A percentile compares a stretch with the other conserved stretches of the same genome.
These are phyloP conservation scores for Raddia distichophylla DNA, from an alignment of 176 grass and related monocot genomes.

Conservation along the genomic window DNA sequence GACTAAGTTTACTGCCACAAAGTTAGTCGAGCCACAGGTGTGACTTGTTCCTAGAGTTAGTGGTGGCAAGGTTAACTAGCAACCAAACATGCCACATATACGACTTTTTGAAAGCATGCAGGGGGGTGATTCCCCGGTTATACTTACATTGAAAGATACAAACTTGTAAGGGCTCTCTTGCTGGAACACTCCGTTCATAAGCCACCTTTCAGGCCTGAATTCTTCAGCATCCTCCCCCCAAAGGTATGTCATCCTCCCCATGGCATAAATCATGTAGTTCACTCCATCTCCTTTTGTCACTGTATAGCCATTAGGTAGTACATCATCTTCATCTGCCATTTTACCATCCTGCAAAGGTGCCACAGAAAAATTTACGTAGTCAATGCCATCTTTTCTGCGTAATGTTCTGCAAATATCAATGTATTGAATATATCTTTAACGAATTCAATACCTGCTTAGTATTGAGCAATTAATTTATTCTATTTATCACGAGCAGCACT, in stretches of 20 bases:
- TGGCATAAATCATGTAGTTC: conserved; percentile 60
- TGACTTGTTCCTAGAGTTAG: too few species aligned
- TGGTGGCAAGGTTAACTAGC: too few species aligned
- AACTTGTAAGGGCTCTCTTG: conserved; percentile 68
- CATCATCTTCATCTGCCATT: conserved; percentile 61
- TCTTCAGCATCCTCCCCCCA: conserved; percentile 67
- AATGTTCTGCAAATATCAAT: background rate
- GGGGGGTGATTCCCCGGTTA: background rate
- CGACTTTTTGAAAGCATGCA: background rate
- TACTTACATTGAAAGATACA: conserved; percentile 61
- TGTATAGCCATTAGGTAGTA: conserved; percentile 52
- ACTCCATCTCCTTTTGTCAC: conserved; percentile 51
- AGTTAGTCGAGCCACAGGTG: too few species aligned
- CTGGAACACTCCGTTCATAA: conserved; percentile 56
- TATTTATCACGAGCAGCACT: background rate
- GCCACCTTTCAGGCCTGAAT: conserved; percentile 67
- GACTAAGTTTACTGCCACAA: background rate
- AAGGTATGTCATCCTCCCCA: conserved; percentile 70
- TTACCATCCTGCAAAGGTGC: conserved; percentile 54
- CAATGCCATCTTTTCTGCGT: background rate
- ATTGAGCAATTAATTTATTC: background rate
- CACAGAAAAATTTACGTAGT: background rate
- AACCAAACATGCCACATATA: too few species aligned
- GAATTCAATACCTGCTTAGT: background rate
- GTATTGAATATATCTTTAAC: background rate